Percentiles rank a stretch among this genome's conserved stretches.
Evolutionary conservation across 129 eudicot genomes (phyloP).

Genomic region (Tagetes erecta): DNA sequence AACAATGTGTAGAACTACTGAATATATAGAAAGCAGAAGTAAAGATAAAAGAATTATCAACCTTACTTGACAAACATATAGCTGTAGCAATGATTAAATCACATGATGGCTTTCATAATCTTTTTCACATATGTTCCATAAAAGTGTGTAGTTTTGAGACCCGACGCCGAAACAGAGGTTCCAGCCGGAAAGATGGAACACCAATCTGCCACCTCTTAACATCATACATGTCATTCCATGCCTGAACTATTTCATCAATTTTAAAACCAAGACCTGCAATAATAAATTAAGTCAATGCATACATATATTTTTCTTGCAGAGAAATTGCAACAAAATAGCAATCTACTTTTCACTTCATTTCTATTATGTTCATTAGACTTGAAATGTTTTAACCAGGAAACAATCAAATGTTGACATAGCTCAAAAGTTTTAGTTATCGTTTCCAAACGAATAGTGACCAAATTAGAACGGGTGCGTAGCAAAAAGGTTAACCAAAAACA

Average conservation of each 20-base stretch:
- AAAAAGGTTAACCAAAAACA: not conserved
- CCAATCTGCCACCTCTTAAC: conserved; percentile 93
- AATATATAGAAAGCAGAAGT: not conserved
- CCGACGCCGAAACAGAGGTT: conserved; percentile 80
- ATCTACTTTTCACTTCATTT: conserved; percentile 1
- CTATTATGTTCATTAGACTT: not conserved
- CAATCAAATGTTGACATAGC: not conserved
- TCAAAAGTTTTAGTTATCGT: not conserved
- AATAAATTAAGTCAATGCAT: not conserved
- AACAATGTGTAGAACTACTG: conserved; percentile 4
- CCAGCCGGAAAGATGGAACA: conserved; percentile 70
- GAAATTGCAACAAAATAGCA: not conserved
- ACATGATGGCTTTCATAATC: conserved; percentile 18
- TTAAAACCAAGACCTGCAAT: conserved; percentile 64
- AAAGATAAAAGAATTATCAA: conserved; percentile 26
- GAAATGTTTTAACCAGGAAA: not conserved
- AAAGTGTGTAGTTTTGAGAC: conserved; percentile 69
- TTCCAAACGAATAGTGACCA: not conserved
- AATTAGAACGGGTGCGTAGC: not conserved
- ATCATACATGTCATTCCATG: conserved; percentile 98
- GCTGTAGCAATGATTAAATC: conserved; percentile 29
- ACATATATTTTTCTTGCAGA: not conserved
- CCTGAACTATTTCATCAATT: conserved; percentile 91
- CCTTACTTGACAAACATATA: conserved; percentile 30
- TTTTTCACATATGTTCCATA: conserved; percentile 53